These are phyloP conservation scores for Orbilia brochopaga DNA, from an alignment of 2,329 filamentous ascomycete genomes.

Conservation along the genomic window DNA sequence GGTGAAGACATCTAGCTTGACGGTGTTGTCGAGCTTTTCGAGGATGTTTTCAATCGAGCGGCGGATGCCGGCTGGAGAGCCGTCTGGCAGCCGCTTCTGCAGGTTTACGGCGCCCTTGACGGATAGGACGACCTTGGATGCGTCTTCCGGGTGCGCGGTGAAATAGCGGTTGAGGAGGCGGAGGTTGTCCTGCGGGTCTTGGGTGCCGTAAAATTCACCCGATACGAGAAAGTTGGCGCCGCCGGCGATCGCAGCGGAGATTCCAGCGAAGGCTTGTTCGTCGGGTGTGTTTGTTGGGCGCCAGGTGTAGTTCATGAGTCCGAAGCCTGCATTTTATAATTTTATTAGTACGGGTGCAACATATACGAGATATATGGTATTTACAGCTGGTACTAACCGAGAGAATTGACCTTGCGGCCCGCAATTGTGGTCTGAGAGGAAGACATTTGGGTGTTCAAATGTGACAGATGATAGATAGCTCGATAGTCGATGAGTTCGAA, in stretches of 20 bases:
- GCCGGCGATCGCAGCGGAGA: slow-evolving; percentile 61
- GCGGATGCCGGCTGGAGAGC: slow-evolving; percentile 64
- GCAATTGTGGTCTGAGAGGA: slow-evolving; percentile 12
- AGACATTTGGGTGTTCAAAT: slow-evolving; percentile 16
- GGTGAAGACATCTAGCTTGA: slow-evolving; percentile 68
- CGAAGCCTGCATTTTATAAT: slow-evolving; percentile 35
- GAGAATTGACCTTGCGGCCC: slow-evolving; percentile 25
- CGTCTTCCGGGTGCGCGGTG: slow-evolving; percentile 68
- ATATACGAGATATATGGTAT: neutral
- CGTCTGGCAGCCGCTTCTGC: slow-evolving; percentile 60
- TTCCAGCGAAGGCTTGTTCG: slow-evolving; percentile 64
- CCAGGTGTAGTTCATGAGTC: slow-evolving; percentile 57
- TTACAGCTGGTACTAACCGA: slow-evolving; percentile 14
- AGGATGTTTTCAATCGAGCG: slow-evolving; percentile 67
- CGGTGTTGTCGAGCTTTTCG: slow-evolving; percentile 62
- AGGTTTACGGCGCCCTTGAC: slow-evolving; percentile 66
- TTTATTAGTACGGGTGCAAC: slow-evolving; percentile 1
- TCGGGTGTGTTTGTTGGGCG: slow-evolving; percentile 57
- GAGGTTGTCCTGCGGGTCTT: slow-evolving; percentile 64
- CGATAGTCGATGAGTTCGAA: neutral
- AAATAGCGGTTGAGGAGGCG: slow-evolving; percentile 69
- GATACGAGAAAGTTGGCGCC: slow-evolving; percentile 67
- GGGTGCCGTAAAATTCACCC: slow-evolving; percentile 70
- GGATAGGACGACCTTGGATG: slow-evolving; percentile 67
- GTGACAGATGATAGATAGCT: neutral